Evolutionary conservation across 1,139 yeast genomes (phyloP).

Genomic region (Sugiyamaella grinbergsii): DNA sequence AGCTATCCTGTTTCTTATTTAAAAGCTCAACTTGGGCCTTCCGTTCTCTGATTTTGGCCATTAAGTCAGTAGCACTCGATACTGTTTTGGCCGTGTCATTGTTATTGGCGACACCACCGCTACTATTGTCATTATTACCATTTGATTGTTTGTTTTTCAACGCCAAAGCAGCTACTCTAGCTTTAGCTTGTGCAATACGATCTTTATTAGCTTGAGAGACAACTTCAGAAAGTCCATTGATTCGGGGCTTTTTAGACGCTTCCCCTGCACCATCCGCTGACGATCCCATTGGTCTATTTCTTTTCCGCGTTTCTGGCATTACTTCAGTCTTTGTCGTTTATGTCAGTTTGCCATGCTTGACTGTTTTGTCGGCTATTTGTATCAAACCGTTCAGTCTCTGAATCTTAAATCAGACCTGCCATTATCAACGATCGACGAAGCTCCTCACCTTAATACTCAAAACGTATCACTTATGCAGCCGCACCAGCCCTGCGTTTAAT

Average conservation of each 20-base stretch:
- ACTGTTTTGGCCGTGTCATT: background rate
- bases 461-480: no score
- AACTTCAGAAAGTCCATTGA: slow-evolving; percentile 1
- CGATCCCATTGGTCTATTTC: slow-evolving; percentile 7
- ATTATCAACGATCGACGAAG: no score
- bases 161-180: slow-evolving; percentile 10
- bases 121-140: background rate
- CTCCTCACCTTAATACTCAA: no score
- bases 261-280: background rate
- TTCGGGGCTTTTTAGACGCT: slow-evolving; percentile 7
- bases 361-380: background rate
- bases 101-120: background rate
- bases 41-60: slow-evolving; percentile 22
- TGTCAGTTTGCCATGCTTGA: no score
- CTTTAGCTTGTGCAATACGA: slow-evolving; percentile 13
- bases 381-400: no score
- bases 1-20: background rate
- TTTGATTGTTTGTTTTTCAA: slow-evolving; percentile 2
- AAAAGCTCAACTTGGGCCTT: slow-evolving; percentile 18
- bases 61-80: slow-evolving; percentile 18
- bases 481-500: no score
- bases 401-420: no score
- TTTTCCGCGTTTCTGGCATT: slow-evolving; percentile 20
- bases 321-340: background rate
- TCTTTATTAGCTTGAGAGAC: background rate